Base-by-base conservation (phyloP, 306 rosid genomes). In the Arachis stenosperma region DNA sequence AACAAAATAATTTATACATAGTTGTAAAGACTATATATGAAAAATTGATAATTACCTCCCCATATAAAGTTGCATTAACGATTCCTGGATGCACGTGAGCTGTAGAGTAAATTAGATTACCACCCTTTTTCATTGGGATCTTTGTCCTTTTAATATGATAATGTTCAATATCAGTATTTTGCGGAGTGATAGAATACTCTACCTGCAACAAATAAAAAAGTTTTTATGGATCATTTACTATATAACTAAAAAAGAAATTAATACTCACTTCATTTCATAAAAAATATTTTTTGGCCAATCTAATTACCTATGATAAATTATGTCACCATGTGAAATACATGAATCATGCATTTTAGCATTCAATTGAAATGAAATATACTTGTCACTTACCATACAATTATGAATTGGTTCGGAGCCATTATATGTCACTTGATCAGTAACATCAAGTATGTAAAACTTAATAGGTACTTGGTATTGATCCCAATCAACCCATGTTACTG, bases 401-500 rank as follows among this genome's bases (percentile, higher is more conserved):
- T 74, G 78, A 33, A 74, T 3, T 12, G 22, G 2, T 52, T 41
- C 0, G 4, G 70, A 51, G 12, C 55, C 70, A 41, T 22, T 52
- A 22, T 1, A 51, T 27, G n/a, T 53, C 9, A 74, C 70, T 3
- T 22, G 13, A 52, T 74, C 78, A 0, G 55, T 40, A 2, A 52
- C n/a, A 63, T 74, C 78, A 52, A 75, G 59, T 30, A 65, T 33
- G 14, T 65, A 65, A 44, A 75, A 4, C 33, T 41, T 65, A 10
- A 75, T 1, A 1, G 79, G 66, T 3, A 75, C 51, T 43, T 65
- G 65, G 11, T 54, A 3, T 13, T 43, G 13, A 5, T 65, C 6
- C 79, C 73, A 75, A 36, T 75, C 59, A 30, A 54, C 65, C 37
- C 17, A 74, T 5, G 29, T 64, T 64, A 74, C n/a, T 29, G 58